Percentiles rank a stretch among this genome's conserved stretches.
Conservation (phyloP, 106 monocot species). For the Iris macrosiphon region DNA sequence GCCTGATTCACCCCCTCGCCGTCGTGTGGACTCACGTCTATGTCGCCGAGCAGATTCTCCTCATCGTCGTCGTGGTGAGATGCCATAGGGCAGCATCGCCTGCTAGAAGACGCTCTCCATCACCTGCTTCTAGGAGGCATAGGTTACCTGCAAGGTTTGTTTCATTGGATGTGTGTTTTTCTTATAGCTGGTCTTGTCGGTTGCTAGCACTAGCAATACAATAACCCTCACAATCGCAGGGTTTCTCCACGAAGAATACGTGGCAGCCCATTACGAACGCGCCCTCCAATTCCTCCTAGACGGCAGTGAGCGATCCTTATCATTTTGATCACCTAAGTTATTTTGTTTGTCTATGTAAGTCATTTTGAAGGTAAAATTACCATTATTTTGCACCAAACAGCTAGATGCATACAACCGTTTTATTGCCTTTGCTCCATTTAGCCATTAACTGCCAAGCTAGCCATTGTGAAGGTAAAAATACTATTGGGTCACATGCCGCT, state of each 20-base stretch:
- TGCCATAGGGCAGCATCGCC: constrained; percentile 69
- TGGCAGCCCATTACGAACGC: constrained; percentile 74
- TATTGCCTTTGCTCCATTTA: too few species aligned
- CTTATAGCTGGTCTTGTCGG: not conserved
- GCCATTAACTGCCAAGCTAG: too few species aligned
- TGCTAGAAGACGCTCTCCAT: constrained; percentile 79
- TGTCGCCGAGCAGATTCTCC: constrained; percentile 62
- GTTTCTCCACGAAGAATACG: constrained; percentile 84
- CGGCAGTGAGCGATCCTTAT: constrained; percentile 53
- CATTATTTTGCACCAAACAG: too few species aligned
- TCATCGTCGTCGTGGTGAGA: constrained; percentile 45
- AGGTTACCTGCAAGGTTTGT: constrained; percentile 71
- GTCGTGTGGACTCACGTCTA: constrained; percentile 58
- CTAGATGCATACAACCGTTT: too few species aligned
- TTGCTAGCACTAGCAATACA: not conserved
- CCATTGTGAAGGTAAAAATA: too few species aligned
- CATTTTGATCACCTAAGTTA: too few species aligned
- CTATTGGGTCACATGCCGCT: too few species aligned
- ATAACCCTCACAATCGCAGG: constrained; percentile 23
- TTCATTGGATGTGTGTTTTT: not conserved
- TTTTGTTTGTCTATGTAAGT: too few species aligned
- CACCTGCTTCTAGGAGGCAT: constrained; percentile 57
- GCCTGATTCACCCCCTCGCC: constrained; percentile 52
- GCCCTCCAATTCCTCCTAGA: constrained; percentile 77
- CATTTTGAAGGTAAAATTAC: too few species aligned